Conservation (phyloP, 805 yeast species). For the Yarrowia divulgata region DNA sequence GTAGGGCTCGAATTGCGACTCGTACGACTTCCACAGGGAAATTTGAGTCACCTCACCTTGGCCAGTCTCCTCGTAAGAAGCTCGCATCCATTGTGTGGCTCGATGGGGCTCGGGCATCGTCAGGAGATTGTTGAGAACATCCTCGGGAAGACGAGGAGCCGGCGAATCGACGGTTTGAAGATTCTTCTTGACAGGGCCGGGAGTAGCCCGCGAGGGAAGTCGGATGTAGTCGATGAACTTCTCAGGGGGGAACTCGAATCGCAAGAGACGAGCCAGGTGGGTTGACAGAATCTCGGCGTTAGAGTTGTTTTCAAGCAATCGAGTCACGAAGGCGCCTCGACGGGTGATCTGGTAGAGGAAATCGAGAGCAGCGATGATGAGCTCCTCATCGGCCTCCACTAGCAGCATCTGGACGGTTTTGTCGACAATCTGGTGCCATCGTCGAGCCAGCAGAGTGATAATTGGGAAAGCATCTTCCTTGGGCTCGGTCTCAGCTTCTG, state of each 20-base stretch:
- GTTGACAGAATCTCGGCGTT: slow-evolving; percentile 61
- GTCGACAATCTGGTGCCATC: slow-evolving; percentile 54
- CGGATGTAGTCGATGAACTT: slow-evolving; percentile 51
- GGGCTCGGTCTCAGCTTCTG: slow-evolving; percentile 34
- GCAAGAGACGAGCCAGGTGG: slow-evolving; percentile 68
- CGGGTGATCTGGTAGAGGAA: slow-evolving; percentile 59
- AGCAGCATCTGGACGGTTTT: slow-evolving; percentile 65
- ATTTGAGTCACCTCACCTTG: slow-evolving; percentile 93
- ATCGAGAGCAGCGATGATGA: slow-evolving; percentile 75
- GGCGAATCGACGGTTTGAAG: neutral
- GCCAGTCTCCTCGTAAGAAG: slow-evolving; percentile 80
- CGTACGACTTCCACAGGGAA: slow-evolving; percentile 94
- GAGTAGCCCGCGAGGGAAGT: slow-evolving; percentile 57
- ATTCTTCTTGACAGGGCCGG: slow-evolving; percentile 65
- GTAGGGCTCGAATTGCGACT: slow-evolving; percentile 76
- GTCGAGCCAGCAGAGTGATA: slow-evolving; percentile 14
- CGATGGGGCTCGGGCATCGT: slow-evolving; percentile 82
- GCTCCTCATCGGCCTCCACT: slow-evolving; percentile 74
- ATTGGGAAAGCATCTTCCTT: slow-evolving; percentile 34
- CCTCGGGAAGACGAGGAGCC: slow-evolving; percentile 61
- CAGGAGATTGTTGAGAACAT: slow-evolving; percentile 66
- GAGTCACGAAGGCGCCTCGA: slow-evolving; percentile 61
- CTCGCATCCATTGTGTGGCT: slow-evolving; percentile 93
- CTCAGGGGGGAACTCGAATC: slow-evolving; percentile 51
- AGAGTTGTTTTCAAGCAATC: slow-evolving; percentile 52